Evolutionary conservation across 306 rosid species (phyloP).

Genomic region (Begonia loranthoides): DNA sequence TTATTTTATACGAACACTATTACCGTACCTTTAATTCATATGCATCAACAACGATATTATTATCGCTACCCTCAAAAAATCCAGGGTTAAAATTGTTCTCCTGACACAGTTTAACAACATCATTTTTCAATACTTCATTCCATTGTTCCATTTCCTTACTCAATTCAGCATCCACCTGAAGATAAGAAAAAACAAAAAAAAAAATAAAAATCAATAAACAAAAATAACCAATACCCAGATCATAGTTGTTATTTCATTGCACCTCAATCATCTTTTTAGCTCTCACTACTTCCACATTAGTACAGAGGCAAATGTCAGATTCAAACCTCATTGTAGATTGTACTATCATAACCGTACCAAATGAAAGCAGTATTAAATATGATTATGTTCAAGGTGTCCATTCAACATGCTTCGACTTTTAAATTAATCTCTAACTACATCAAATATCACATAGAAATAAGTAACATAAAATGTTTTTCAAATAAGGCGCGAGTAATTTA

Average conservation of each 20-base stretch:
- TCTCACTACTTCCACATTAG: no score
- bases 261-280: no score
- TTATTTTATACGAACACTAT: no score
- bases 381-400: no score
- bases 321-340: no score
- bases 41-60: constrained; percentile 68
- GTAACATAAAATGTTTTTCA: no score
- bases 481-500: no score
- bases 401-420: constrained; percentile 1
- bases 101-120: constrained; percentile 72
- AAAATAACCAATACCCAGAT: background rate
- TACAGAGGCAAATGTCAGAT: no score
- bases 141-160: constrained; percentile 87
- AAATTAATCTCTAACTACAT: background rate
- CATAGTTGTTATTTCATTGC: background rate
- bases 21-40: constrained; percentile 71
- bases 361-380: no score
- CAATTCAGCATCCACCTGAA: constrained; percentile 81
- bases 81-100: constrained; percentile 87
- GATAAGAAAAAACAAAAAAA: background rate
- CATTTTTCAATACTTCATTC: constrained; percentile 93
- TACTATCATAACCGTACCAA: no score
- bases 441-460: no score
- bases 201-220: background rate
- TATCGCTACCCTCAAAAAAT: constrained; percentile 88